These are phyloP conservation scores for Dalechampia spathulata DNA, from an alignment of 441 rosid species.

Conservation along the genomic window DNA sequence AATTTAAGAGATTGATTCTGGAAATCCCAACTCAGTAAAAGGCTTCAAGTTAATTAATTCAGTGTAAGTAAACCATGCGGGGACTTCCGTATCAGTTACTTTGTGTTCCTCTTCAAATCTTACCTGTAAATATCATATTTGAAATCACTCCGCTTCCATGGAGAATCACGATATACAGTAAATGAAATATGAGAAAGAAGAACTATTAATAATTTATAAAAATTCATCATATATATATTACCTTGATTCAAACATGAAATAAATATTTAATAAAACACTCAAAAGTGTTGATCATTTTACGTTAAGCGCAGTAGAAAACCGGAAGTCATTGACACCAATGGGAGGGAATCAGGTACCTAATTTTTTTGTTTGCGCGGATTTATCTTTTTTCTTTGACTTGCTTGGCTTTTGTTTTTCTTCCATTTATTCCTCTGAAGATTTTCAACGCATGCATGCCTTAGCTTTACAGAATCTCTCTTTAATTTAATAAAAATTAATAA, in stretches of 20 bases:
- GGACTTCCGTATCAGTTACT: background rate
- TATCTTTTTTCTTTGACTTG: background rate
- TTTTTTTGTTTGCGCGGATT: constrained; percentile 1
- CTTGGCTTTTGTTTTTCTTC: background rate
- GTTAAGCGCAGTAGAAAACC: background rate
- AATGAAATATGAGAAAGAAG: too few species aligned
- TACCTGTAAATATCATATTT: background rate
- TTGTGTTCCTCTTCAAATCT: background rate
- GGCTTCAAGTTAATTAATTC: background rate
- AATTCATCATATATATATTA: too few species aligned
- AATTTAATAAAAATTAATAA: background rate
- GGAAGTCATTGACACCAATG: constrained; percentile 1
- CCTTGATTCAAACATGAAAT: too few species aligned
- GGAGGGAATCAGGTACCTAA: background rate
- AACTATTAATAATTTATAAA: too few species aligned
- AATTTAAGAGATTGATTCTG: background rate
- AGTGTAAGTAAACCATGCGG: constrained; percentile 3
- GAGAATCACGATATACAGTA: too few species aligned
- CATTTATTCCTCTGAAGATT: background rate
- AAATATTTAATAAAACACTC: too few species aligned
- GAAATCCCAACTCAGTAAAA: background rate
- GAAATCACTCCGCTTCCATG: too few species aligned
- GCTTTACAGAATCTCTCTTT: too few species aligned
- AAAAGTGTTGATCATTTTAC: too few species aligned
- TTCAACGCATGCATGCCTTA: too few species aligned